Conservation (phyloP, 108 stramenopile species). For the Pseudonitzschia delicatissima region DNA sequence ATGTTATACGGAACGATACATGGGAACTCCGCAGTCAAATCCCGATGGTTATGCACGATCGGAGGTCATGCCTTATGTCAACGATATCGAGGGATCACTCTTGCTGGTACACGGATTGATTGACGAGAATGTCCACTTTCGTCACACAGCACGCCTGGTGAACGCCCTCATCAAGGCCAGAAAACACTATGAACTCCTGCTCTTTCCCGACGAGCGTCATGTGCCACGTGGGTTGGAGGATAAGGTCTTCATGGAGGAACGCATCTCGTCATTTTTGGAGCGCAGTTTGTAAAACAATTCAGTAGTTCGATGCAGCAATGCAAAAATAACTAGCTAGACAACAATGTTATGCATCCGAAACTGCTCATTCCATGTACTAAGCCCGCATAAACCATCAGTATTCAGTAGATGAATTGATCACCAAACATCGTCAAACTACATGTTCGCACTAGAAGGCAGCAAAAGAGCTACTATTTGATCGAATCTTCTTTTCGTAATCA, state of each 20-base stretch:
- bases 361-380: background rate
- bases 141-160: conserved; percentile 88
- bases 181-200: conserved; percentile 84
- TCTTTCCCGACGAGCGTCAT: conserved; percentile 94
- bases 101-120: conserved; percentile 92
- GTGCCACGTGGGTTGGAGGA: conserved; percentile 81
- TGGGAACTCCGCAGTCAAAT: conserved; percentile 79
- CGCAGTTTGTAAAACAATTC: background rate
- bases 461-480: too few relatives aligned
- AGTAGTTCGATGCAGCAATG: background rate
- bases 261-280: conserved; percentile 40
- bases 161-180: conserved; percentile 77
- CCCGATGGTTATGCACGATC: conserved; percentile 66
- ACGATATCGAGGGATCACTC: conserved; percentile 74
- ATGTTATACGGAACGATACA: conserved; percentile 95
- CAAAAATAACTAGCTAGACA: background rate
- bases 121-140: conserved; percentile 96
- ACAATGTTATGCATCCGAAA: background rate
- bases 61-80: conserved; percentile 68
- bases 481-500: too few relatives aligned
- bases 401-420: too few relatives aligned
- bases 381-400: background rate
- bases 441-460: too few relatives aligned
- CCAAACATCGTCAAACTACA: too few relatives aligned
- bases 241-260: conserved; percentile 80